Percentiles rank a stretch among this genome's conserved stretches.
Evolutionary conservation across 2,329 filamentous ascomycete species (phyloP).

Genomic region (Xylariaceae sp.): DNA sequence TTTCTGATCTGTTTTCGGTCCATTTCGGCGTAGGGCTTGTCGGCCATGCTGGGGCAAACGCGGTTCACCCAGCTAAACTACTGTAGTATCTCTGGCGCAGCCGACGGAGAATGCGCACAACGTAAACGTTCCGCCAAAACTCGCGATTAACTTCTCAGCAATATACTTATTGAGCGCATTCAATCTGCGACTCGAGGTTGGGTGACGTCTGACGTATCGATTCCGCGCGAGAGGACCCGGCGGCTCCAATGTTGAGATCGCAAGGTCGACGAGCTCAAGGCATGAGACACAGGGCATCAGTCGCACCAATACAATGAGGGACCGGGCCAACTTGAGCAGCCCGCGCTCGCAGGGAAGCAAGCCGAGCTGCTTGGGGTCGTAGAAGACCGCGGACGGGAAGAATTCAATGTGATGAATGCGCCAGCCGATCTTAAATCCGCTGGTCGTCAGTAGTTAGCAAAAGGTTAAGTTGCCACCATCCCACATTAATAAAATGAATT

Average conservation of each 20-base stretch:
- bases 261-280: background rate
- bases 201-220: no score
- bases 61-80: background rate
- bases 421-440: no score
- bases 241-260: background rate
- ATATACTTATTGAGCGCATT: background rate
- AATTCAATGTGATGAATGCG: background rate
- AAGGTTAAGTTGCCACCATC: no score
- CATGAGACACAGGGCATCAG: background rate
- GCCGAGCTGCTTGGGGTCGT: background rate
- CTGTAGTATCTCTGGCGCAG: background rate
- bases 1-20: slow-evolving; percentile 9
- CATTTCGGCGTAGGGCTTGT: slow-evolving; percentile 13
- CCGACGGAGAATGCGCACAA: background rate
- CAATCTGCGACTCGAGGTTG: background rate
- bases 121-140: background rate
- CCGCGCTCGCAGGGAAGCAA: background rate
- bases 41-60: background rate
- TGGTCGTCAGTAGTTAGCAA: no score
- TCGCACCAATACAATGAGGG: background rate
- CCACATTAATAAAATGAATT: no score
- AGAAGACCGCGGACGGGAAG: background rate
- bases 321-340: background rate
- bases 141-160: background rate
- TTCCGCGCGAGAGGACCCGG: background rate